phyloP scores from a whole-genome alignment of 2,329 filamentous ascomycete genomes.

The Lachnellula arida region DNA sequence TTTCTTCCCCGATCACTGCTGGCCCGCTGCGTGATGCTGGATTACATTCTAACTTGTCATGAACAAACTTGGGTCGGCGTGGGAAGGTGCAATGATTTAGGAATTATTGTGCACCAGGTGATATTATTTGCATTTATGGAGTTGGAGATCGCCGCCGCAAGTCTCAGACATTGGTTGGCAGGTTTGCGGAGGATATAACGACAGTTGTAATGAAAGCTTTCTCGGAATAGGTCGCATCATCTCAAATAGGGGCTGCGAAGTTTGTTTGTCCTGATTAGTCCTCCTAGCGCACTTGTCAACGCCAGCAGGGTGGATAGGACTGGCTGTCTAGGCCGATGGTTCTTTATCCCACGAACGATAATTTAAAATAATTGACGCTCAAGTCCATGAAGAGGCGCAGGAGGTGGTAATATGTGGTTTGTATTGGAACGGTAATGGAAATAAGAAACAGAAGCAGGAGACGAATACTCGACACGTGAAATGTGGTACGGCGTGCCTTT shows the following conservation, averaged over 20 bases:
- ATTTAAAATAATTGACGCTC: slow-evolving; percentile 34
- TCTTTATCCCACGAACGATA: slow-evolving; percentile 36
- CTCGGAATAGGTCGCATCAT: no score
- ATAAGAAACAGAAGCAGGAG: neutral
- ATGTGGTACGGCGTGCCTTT: neutral
- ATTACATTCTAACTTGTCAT: neutral
- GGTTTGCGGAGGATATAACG: neutral
- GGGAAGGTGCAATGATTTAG: neutral
- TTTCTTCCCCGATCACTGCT: slow-evolving; percentile 14
- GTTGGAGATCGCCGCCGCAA: neutral
- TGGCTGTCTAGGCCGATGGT: slow-evolving; percentile 35
- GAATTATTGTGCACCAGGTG: neutral
- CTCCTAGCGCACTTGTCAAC: slow-evolving; percentile 34
- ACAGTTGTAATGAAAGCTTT: no score
- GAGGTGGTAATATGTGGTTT: slow-evolving; percentile 37
- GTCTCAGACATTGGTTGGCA: neutral
- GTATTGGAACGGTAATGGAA: slow-evolving; percentile 1
- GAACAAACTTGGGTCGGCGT: neutral
- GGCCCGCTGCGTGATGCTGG: neutral
- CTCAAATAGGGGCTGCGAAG: neutral
- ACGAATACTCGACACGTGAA: neutral
- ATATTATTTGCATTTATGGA: neutral
- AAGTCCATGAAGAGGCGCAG: slow-evolving; percentile 32
- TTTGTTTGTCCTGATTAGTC: slow-evolving; percentile 36
- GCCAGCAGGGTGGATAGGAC: slow-evolving; percentile 36